phyloP scores from a whole-genome alignment of 768 basidiomycete species.

The Calocybe cyanea region DNA sequence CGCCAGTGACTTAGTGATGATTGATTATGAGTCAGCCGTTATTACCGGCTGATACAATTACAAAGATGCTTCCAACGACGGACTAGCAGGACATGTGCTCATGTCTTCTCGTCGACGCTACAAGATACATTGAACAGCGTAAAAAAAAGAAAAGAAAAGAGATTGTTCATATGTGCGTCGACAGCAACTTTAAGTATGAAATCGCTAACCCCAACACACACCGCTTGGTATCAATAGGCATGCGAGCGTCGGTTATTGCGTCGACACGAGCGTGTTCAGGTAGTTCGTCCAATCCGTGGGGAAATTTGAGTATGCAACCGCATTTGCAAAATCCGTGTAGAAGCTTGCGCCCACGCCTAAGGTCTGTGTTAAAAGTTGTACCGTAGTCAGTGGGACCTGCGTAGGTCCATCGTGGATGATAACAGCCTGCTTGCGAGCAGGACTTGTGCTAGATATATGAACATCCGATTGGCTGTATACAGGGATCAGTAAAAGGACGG shows the following conservation, averaged over 20 bases:
- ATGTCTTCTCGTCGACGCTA: too few species aligned
- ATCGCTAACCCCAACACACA: background rate
- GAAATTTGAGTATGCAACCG: constrained; percentile 10
- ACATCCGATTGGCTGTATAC: constrained; percentile 20
- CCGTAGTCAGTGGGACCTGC: constrained; percentile 18
- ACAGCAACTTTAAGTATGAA: too few species aligned
- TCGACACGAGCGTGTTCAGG: constrained; percentile 6
- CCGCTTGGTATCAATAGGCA: background rate
- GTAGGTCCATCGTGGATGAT: constrained; percentile 28
- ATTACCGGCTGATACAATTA: too few species aligned
- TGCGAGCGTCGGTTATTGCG: background rate
- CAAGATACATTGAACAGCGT: too few species aligned
- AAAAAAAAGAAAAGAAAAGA: too few species aligned
- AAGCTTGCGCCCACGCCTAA: constrained; percentile 25
- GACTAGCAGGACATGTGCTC: too few species aligned
- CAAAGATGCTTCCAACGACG: too few species aligned
- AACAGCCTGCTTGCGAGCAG: constrained; percentile 24
- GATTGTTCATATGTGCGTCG: too few species aligned
- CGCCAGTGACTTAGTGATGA: too few species aligned
- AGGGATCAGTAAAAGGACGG: background rate
- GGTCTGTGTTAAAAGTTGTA: constrained; percentile 17
- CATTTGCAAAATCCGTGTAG: constrained; percentile 23
- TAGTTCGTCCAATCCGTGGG: constrained; percentile 8
- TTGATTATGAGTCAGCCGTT: too few species aligned
- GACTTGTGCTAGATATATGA: constrained; percentile 15